Percentiles rank a stretch among this genome's conserved stretches.
phyloP scores from a whole-genome alignment of 805 yeast species.

The Lachancea lanzarotensis region DNA sequence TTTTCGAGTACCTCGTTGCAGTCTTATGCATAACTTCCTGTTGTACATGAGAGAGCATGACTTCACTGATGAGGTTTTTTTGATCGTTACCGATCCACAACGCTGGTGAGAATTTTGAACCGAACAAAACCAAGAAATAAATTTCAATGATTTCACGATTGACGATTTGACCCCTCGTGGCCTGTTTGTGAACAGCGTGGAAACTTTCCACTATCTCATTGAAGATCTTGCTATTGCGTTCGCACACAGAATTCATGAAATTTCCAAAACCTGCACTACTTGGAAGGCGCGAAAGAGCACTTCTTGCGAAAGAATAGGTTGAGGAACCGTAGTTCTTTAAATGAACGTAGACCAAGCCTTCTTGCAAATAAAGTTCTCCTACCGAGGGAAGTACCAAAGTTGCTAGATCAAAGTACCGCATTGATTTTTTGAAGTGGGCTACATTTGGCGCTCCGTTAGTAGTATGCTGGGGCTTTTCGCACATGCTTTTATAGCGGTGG shows the following conservation, averaged over 20 bases:
- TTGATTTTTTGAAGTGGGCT: constrained; percentile 39
- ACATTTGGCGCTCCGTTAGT: constrained; percentile 27
- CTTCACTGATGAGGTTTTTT: constrained; percentile 10
- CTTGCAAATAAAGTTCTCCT: constrained; percentile 46
- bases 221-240: constrained; percentile 29
- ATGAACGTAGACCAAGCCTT: constrained; percentile 23
- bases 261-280: constrained; percentile 43
- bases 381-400: constrained; percentile 56
- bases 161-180: constrained; percentile 19
- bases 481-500: constrained; percentile 48
- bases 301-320: constrained; percentile 36
- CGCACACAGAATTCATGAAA: constrained; percentile 35
- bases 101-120: constrained; percentile 19
- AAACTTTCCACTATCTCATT: constrained; percentile 20
- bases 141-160: constrained; percentile 31
- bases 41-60: constrained; percentile 15
- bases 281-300: constrained; percentile 48
- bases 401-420: constrained; percentile 46
- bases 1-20: constrained; percentile 22
- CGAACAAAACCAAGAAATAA: constrained; percentile 27
- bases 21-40: constrained; percentile 20
- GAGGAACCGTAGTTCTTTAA: constrained; percentile 23
- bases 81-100: constrained; percentile 18
- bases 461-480: constrained; percentile 36
- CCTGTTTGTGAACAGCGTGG: constrained; percentile 18